Conservation (phyloP, 352 stramenopile genomes). For the Phytophthora pinifolia region DNA sequence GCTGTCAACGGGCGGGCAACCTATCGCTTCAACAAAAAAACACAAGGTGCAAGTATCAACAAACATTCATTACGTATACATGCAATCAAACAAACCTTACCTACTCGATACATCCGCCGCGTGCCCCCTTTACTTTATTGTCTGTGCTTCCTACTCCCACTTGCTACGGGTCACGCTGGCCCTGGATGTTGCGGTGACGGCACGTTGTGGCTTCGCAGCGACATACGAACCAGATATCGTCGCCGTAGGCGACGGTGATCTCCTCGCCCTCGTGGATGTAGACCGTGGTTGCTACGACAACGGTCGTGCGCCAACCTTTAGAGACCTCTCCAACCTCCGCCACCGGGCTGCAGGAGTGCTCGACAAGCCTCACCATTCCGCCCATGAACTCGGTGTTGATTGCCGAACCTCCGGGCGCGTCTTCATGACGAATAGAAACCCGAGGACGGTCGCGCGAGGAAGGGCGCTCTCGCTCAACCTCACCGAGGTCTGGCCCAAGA, state of each 20-base stretch:
- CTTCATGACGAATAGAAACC: slow-evolving; percentile 4
- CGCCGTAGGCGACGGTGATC: slow-evolving; percentile 1
- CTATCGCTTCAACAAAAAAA: no score
- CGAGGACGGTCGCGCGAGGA: background rate
- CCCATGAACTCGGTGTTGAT: background rate
- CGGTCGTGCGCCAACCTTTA: background rate
- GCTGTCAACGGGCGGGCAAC: no score
- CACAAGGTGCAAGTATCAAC: no score
- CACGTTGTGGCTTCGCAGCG: background rate
- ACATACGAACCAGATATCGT: slow-evolving; percentile 3
- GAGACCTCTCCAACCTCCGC: background rate
- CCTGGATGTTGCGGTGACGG: no score
- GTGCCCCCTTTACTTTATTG: no score
- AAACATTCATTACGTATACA: no score
- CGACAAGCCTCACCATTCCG: background rate
- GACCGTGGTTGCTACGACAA: background rate
- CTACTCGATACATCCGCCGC: no score
- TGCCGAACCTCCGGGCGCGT: background rate
- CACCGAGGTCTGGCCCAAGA: slow-evolving; percentile 11
- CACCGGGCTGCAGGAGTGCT: slow-evolving; percentile 5
- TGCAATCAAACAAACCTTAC: no score
- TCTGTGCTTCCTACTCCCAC: no score
- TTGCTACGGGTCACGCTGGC: no score
- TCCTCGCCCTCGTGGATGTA: background rate
- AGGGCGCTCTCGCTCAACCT: slow-evolving; percentile 3